Evolutionary conservation across 2,329 filamentous ascomycete species (phyloP), one percentile per base, ranked within the genome.

Genomic region (Colletotrichum incanum): DNA sequence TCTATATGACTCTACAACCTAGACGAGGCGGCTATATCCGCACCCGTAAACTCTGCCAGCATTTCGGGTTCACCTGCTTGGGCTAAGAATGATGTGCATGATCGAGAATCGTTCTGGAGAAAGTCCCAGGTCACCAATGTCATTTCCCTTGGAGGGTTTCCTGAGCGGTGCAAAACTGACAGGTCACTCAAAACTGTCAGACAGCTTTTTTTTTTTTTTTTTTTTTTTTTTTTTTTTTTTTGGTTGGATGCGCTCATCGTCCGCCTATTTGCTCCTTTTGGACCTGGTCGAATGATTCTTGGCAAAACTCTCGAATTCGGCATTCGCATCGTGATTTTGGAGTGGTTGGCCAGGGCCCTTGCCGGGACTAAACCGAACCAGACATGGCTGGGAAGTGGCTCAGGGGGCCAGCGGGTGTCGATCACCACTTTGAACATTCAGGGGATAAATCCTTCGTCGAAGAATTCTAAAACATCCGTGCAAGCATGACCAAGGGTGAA

Each of bases 301-400:
- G 60, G 31, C 45, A 49, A 20, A 16, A 62, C 7, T 18, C 28
- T 39, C n/a, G 14, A 39, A 5, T 37, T 18, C n/a, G 31, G 59
- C 18, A 47, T 26, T 47, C n/a, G 28, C 39, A 20, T 62, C 31
- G 59, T 52, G 60, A 8, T 37, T 41, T 39, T 20, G 45, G 2
- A 20, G 14, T 28, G 9, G 23, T 52, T 52, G 43, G 60, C 60
- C 60, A 23, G 60, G 60, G 47, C n/a, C 60, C 60, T 52, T 52
- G 60, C 37, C n/a, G 16, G 23, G 6, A 41, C 31, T 20, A 37
- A 20, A 23, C 9, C 31, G 31, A 39, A 62, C 23, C 59, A 20
- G 55, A 58, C 18, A 23, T 52, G 18, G 31, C 34, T 41, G 16
- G 31, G n/a, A 50, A 41, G 12, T 39, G 45, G 31, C 20, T 26